Evolutionary conservation across 345 rosid genomes (phyloP).

Genomic region (Citrus sinensis): DNA sequence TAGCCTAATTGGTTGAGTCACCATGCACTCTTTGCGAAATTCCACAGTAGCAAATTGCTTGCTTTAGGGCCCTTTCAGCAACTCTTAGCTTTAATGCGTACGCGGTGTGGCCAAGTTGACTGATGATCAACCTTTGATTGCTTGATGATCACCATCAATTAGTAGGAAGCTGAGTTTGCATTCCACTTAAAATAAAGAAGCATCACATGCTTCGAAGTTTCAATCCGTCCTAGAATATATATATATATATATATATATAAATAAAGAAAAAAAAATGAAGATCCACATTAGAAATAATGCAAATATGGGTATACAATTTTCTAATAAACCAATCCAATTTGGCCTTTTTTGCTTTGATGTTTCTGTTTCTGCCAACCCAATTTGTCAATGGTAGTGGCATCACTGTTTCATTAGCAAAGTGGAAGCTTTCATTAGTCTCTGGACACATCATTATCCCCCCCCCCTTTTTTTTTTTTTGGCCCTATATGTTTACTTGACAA

Average conservation of each 20-base stretch:
- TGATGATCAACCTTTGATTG: constrained; percentile 1
- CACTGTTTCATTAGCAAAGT: constrained; percentile 18
- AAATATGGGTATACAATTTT: constrained; percentile 12
- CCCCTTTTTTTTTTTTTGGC: neutral
- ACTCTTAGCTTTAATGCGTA: constrained; percentile 22
- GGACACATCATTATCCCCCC: constrained; percentile 9
- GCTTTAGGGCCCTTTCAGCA: constrained; percentile 1
- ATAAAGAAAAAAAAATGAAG: too few relatives aligned
- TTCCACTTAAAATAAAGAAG: constrained; percentile 38
- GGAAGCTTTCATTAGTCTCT: constrained; percentile 19
- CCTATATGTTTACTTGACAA: too few relatives aligned
- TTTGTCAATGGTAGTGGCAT: constrained; percentile 29
- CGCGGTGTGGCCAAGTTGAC: constrained; percentile 44
- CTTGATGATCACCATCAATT: constrained; percentile 20
- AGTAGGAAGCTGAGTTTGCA: constrained; percentile 54
- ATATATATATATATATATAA: too few relatives aligned
- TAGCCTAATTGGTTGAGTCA: constrained; percentile 39
- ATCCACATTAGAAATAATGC: constrained; percentile 9
- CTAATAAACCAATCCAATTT: constrained; percentile 23
- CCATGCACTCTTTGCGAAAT: constrained; percentile 24
- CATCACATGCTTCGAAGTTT: constrained; percentile 37
- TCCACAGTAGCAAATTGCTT: constrained; percentile 16
- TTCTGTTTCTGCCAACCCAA: constrained; percentile 38
- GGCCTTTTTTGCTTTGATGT: constrained; percentile 20
- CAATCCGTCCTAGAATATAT: constrained; percentile 18